Evolutionary conservation across 1,139 yeast species (phyloP).

Genomic region (Geotrichum klebahnii): DNA sequence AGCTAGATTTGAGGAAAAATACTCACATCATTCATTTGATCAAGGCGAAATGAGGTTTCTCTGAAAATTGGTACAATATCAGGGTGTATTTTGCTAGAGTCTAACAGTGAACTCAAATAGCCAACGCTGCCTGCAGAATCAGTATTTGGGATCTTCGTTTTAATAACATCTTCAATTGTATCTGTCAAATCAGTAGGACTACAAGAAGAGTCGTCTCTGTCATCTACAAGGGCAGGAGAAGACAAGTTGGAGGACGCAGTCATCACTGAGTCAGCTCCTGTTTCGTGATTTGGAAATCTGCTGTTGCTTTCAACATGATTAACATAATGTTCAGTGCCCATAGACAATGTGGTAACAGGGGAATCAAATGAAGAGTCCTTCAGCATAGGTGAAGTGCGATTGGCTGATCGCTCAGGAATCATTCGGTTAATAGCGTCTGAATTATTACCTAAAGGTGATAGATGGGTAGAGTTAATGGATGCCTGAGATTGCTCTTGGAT

Average conservation of each 20-base stretch:
- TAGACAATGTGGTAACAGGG: too few relatives aligned
- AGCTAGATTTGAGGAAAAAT: background rate
- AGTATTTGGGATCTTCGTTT: background rate
- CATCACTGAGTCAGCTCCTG: background rate
- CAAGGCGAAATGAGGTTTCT: slow-evolving; percentile 33
- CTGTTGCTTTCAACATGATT: background rate
- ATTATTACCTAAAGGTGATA: too few relatives aligned
- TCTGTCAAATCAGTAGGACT: slow-evolving; percentile 1
- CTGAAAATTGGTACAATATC: slow-evolving; percentile 34
- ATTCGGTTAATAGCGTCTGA: background rate
- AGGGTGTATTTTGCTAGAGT: slow-evolving; percentile 31
- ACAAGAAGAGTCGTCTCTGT: slow-evolving; percentile 8
- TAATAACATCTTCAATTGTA: background rate
- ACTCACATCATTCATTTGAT: slow-evolving; percentile 24
- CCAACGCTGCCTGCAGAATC: slow-evolving; percentile 12
- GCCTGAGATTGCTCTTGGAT: too few relatives aligned
- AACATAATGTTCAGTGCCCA: background rate
- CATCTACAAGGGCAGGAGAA: slow-evolving; percentile 6
- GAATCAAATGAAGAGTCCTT: too few relatives aligned
- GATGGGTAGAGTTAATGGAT: too few relatives aligned
- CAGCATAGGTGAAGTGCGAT: background rate
- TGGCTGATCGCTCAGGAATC: background rate
- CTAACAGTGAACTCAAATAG: slow-evolving; percentile 1
- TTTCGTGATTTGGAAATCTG: background rate
- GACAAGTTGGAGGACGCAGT: slow-evolving; percentile 3